Percentiles rank a stretch among this genome's conserved stretches.
Evolutionary conservation across 371 early-diverging fungal species (phyloP).

Genomic region (Nematocida ausubeli): DNA sequence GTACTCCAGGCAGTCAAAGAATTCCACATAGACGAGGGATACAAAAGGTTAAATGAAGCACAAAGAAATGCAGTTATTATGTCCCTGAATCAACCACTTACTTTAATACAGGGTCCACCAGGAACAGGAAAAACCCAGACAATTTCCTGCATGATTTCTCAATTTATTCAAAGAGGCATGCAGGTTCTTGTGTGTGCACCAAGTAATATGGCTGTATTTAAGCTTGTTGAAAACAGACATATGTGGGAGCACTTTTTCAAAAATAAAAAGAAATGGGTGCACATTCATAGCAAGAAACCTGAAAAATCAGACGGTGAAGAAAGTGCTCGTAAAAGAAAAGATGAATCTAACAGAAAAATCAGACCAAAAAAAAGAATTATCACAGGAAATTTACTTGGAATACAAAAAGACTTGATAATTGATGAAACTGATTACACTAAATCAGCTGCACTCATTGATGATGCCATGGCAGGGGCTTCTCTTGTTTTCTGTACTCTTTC

Average conservation of each 20-base stretch:
- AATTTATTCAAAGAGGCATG: conserved; percentile 71
- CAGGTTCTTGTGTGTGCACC: conserved; percentile 83
- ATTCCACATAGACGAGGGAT: not conserved
- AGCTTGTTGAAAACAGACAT: conserved; percentile 11
- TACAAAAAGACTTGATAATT: not conserved
- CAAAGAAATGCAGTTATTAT: conserved; percentile 55
- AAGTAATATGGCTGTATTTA: conserved; percentile 81
- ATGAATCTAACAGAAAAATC: not conserved
- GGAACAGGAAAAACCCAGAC: conserved; percentile 92
- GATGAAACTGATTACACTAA: not conserved
- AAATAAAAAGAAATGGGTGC: not conserved
- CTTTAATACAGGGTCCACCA: conserved; percentile 64
- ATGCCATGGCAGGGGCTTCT: not conserved
- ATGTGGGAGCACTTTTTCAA: not conserved
- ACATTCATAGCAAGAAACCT: not conserved
- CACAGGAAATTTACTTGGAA: not conserved
- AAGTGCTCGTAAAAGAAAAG: not conserved
- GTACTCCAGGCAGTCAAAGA: not conserved
- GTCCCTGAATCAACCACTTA: not conserved
- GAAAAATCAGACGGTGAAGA: not conserved
- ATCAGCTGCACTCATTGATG: not conserved
- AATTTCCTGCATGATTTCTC: conserved; percentile 77
- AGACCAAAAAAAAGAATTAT: not conserved
- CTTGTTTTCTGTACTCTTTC: conserved; percentile 51
- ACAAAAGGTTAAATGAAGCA: conserved; percentile 36